Evolutionary conservation across 768 basidiomycete genomes (phyloP), one percentile per base, ranked within the genome.

Genomic region (Rhizopogon rudus): DNA sequence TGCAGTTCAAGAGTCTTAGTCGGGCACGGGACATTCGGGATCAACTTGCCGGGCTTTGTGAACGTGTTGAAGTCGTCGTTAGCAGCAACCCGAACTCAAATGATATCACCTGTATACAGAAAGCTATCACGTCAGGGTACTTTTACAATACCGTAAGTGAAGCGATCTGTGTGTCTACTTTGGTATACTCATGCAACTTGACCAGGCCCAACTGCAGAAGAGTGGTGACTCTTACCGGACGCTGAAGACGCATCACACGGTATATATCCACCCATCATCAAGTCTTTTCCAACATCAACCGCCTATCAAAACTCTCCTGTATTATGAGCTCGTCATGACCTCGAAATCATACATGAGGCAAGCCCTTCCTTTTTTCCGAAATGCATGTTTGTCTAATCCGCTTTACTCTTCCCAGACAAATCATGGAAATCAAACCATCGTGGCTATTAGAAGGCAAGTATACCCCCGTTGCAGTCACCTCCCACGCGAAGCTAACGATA

Each of bases 291-390:
- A 98, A 63, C 84, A 86, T 67, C 95, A 98, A 61, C 97, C 97
- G 2, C 97, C 97, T 0, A 82, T 93, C 12, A 90, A 88, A 67
- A 89, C 91, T 14, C 68, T 98, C 9, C 69, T 97, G 45, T 99
- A 98, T 72, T 98, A 98, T 66, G 97, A 98, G 70, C 82, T 99
- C 22, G 96, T 99, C 22, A 88, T 96, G 81, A 99, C 97, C 7
- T 88, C 88, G 40, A 98, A 98, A 73, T 98, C 97, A 33, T 99
- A 97, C 66, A 89, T 98, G 82, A 80, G 92, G 79, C 84, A 49
- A 12, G 79, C 71, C 10, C 14, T 51, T 57, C 17, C 40, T 51
- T 10, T 14, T 20, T 31, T 31, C 1, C 12, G 33, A 39, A 40
- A 25, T 20, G 43, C 28, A 14, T 49, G 6, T 17, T 6, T 48